phyloP scores from a whole-genome alignment of 2,329 filamentous ascomycete genomes.

The Fusarium pseudocircinatum region DNA sequence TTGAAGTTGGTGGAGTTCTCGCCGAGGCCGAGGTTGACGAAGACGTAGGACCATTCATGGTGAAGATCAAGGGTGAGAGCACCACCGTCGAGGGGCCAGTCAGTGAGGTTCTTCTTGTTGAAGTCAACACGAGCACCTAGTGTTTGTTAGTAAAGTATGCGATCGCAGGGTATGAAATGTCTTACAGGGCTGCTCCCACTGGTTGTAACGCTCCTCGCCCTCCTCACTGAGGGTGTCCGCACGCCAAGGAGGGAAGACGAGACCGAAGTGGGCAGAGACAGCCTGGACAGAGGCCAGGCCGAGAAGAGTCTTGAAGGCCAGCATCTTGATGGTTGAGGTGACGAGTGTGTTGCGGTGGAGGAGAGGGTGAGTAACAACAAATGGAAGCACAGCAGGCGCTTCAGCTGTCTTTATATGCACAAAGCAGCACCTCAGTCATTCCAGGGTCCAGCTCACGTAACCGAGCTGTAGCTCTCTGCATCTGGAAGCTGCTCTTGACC shows the following conservation, averaged over 20 bases:
- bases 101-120: conserved; percentile 57
- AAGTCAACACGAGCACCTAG: conserved; percentile 60
- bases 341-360: background rate
- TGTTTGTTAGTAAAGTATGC: background rate
- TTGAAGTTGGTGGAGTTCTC: conserved; percentile 71
- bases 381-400: background rate
- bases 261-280: conserved; percentile 59
- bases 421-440: background rate
- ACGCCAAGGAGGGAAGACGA: conserved; percentile 60
- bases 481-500: conserved; percentile 7
- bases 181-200: conserved; percentile 64
- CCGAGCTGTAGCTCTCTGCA: conserved; percentile 15
- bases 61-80: conserved; percentile 59
- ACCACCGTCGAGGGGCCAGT: conserved; percentile 64
- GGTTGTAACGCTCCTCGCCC: conserved; percentile 54
- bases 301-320: conserved; percentile 48
- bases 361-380: background rate
- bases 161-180: background rate
- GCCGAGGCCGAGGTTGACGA: conserved; percentile 63
- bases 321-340: conserved; percentile 26
- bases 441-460: conserved; percentile 11
- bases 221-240: conserved; percentile 55
- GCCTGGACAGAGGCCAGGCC: conserved; percentile 50
- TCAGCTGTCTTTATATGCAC: conserved; percentile 28
- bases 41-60: conserved; percentile 63